Conservation (phyloP, 345 rosid genomes). For the Rhodamnia rubescens region DNA sequence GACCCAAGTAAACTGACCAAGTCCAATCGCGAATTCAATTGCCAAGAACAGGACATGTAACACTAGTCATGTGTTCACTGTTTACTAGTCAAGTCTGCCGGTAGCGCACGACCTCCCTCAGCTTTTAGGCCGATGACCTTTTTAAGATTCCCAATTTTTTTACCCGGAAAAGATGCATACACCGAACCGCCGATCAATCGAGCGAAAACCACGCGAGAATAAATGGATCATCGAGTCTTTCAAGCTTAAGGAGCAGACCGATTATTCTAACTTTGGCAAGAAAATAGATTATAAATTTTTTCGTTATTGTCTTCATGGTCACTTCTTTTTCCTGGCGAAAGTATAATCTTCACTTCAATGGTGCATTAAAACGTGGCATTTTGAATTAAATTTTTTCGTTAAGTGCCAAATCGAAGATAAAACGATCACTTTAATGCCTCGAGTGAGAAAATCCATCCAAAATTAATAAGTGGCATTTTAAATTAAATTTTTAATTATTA, state of each 20-base stretch:
- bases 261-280: background rate
- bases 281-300: background rate
- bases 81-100: background rate
- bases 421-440: too few species aligned
- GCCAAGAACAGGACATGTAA: background rate
- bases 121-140: background rate
- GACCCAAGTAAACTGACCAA: background rate
- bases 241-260: background rate
- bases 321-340: background rate
- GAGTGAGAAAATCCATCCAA: background rate
- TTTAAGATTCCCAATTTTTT: background rate
- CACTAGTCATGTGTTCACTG: background rate
- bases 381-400: background rate
- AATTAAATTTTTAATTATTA: too few species aligned
- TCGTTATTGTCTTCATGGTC: background rate
- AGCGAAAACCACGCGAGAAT: background rate
- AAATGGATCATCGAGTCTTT: background rate
- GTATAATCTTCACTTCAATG: background rate
- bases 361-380: background rate
- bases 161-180: background rate
- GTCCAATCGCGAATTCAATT: background rate
- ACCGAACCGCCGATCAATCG: background rate
- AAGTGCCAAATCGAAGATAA: too few species aligned
- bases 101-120: background rate
- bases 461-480: too few species aligned